phyloP scores from a whole-genome alignment of 805 yeast species.

The Teunomyces stri region DNA sequence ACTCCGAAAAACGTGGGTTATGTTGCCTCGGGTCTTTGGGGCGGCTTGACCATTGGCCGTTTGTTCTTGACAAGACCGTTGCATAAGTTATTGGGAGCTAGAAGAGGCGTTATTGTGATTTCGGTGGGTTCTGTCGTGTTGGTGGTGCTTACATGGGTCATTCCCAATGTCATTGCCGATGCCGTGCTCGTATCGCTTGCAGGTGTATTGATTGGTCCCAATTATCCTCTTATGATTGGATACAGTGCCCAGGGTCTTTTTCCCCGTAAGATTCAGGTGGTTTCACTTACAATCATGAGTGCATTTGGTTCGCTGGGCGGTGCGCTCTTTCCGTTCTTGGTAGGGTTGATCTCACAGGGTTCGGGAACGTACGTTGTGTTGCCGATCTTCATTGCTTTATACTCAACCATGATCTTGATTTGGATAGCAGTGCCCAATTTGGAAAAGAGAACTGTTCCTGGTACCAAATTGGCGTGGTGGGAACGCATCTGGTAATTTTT shows the following conservation, averaged over 20 bases:
- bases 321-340: conserved; percentile 52
- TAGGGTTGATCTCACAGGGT: conserved; percentile 47
- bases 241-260: conserved; percentile 39
- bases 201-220: conserved; percentile 67
- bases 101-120: conserved; percentile 41
- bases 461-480: conserved; percentile 13
- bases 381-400: conserved; percentile 44
- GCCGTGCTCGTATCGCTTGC: conserved; percentile 47
- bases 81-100: conserved; percentile 40
- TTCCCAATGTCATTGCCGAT: conserved; percentile 43
- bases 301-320: conserved; percentile 61
- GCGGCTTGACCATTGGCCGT: conserved; percentile 66
- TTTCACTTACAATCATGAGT: conserved; percentile 49
- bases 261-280: conserved; percentile 51
- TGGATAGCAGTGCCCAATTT: conserved; percentile 45
- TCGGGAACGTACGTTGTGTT: conserved; percentile 49
- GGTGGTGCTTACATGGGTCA: conserved; percentile 47
- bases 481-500: conserved; percentile 16
- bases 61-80: conserved; percentile 44
- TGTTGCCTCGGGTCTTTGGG: conserved; percentile 70
- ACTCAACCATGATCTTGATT: conserved; percentile 26
- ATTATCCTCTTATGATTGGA: conserved; percentile 54
- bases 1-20: conserved; percentile 50
- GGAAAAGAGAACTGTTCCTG: conserved; percentile 12
- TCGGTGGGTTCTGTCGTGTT: conserved; percentile 33